Evolutionary conservation across 1,284 basidiomycete genomes (phyloP).

Genomic region (Malassezia nana): DNA sequence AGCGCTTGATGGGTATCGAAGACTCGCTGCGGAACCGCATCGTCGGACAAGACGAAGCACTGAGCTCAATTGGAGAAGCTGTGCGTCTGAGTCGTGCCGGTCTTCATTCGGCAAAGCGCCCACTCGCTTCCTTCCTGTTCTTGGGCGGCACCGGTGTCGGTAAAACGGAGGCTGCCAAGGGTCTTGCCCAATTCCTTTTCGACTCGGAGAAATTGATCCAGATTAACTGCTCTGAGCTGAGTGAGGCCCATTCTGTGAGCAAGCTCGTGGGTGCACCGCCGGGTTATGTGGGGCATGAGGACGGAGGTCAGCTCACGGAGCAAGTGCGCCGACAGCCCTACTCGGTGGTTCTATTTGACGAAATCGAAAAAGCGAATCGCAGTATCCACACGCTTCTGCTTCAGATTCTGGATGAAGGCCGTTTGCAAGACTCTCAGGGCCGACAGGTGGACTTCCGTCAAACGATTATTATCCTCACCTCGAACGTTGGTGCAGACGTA

Average conservation of each 20-base stretch:
- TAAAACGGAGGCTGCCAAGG: constrained; percentile 79
- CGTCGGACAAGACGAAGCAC: constrained; percentile 76
- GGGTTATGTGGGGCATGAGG: constrained; percentile 51
- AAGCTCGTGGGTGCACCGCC: constrained; percentile 80
- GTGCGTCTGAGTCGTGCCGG: constrained; percentile 83
- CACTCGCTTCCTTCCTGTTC: constrained; percentile 84
- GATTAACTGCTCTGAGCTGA: constrained; percentile 54
- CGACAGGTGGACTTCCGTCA: constrained; percentile 62
- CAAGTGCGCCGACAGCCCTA: constrained; percentile 24
- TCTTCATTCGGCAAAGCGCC: constrained; percentile 70
- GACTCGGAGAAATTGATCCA: constrained; percentile 69
- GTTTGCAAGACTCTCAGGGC: constrained; percentile 61
- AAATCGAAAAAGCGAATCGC: constrained; percentile 28
- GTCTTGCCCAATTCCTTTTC: constrained; percentile 73
- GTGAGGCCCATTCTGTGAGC: constrained; percentile 80
- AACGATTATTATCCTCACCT: constrained; percentile 87
- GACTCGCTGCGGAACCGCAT: constrained; percentile 64
- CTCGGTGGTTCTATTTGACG: constrained; percentile 45
- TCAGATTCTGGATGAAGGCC: constrained; percentile 85
- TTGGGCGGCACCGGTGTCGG: constrained; percentile 72
- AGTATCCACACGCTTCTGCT: constrained; percentile 63
- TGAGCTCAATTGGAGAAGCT: constrained; percentile 70
- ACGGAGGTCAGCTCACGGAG: constrained; percentile 39
- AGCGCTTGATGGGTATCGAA: constrained; percentile 84
- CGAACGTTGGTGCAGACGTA: constrained; percentile 71